Base-by-base conservation (phyloP, 2,329 filamentous ascomycete species). In the Gremmenia infestans region DNA sequence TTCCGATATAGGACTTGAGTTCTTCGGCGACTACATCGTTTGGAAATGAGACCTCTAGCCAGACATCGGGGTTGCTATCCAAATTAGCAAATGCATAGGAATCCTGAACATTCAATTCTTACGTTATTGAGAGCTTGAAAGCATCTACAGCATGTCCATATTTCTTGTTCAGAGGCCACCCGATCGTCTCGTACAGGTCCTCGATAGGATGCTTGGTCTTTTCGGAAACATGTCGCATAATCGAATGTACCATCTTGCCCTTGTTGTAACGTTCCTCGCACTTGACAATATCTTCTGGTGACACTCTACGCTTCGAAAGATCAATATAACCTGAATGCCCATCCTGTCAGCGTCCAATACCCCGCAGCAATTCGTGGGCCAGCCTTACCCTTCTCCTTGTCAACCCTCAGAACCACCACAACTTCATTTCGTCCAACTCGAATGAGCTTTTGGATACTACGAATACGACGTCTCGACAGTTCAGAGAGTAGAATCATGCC, bases 231-330 rank as follows among this genome's bases (percentile, higher is more conserved):
- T 99, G 94, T 73, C 93, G 88, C 89, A 99, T 93, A 75, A 99
- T 97, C 53, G 91, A 95, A 76, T 99, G 94, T 42, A 97, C 94
- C 81, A 96, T 95, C 81, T 99, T 99, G 80, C 91, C 90, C 86
- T 99, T 99, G 84, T 99, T 99, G 82, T 97, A 99, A 67, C 94
- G 86, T 79, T 99, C 94, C 73, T 99, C 94, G 73, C 95, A 99
- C 79, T 97, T 97, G 67, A 96, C 81, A 62, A 97, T 94, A 78
- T 99, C 94, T 74, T 99, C 94, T 46, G 94, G 89, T 45, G 92
- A 97, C 58, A 99, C 94, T 78, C 94, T 88, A 72, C 94, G 92
- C 81, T 99, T 99, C 61, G 91, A 96, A 72, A 99, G 79, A 87
- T 99, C 94, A 70, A 99, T 99, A 73, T 99, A 99, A 61, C 91